These are phyloP conservation scores for Wickerhamiella sorbophila DNA, from an alignment of 805 yeast species.

Conservation along the genomic window DNA sequence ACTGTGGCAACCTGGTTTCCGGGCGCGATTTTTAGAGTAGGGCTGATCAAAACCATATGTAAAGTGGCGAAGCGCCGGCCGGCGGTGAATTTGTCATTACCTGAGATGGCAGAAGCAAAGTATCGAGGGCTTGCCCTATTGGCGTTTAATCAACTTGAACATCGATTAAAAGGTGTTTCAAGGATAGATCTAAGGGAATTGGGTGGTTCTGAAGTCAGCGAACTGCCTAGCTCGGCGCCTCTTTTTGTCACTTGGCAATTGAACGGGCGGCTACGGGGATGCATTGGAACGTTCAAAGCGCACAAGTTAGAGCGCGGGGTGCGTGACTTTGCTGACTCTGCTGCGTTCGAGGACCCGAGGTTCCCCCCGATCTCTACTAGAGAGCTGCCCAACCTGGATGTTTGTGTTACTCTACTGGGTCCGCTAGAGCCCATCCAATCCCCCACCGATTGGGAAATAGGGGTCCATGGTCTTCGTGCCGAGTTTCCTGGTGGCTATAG, in stretches of 20 bases:
- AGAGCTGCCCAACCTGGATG: slow-evolving; percentile 41
- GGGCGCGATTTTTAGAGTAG: slow-evolving; percentile 23
- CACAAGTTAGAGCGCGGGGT: slow-evolving; percentile 45
- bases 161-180: neutral
- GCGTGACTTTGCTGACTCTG: slow-evolving; percentile 42
- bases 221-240: slow-evolving; percentile 28
- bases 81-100: too few relatives aligned
- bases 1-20: slow-evolving; percentile 42
- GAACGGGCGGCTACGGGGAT: slow-evolving; percentile 48
- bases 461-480: slow-evolving; percentile 67
- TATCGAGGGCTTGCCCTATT: neutral
- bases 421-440: slow-evolving; percentile 40
- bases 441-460: slow-evolving; percentile 64
- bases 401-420: slow-evolving; percentile 51
- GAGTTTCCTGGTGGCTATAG: slow-evolving; percentile 34
- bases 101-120: neutral
- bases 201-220: neutral
- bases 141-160: neutral
- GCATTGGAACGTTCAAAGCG: slow-evolving; percentile 77
- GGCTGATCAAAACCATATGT: slow-evolving; percentile 2
- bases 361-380: slow-evolving; percentile 45
- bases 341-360: slow-evolving; percentile 69
- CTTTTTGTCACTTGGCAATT: slow-evolving; percentile 79
- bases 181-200: neutral
- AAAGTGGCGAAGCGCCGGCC: too few relatives aligned